Base-by-base conservation (phyloP, 805 yeast genomes). In the Candida krabiensis region DNA sequence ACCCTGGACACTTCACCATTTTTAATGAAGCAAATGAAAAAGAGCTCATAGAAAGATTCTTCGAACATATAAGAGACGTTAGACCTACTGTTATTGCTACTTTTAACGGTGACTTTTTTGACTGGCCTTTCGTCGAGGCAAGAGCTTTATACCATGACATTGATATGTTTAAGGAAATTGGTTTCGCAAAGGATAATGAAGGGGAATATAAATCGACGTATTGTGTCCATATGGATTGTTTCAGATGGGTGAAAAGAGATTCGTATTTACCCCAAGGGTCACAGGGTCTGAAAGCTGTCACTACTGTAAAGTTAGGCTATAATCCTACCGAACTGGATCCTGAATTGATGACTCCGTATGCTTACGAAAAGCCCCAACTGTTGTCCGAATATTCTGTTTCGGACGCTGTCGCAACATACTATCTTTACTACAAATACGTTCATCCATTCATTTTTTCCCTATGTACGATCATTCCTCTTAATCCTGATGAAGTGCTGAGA, bases 351-450 rank as follows among this genome's bases (percentile, higher is more conserved):
- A 89, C 97, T 0, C 97, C 97, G 0, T 93, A 91, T 61, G 99
- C 99, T 3, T 79, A 83, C 49, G 96, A 90, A 54, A 79, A 84
- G 52, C 99, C 99, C 1, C 98, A 93, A 55, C 66, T 83, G 3
- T 64, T 93, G 35, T 88, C 99, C 0, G 99, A 95, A 58, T 93
- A 93, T 62, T 95, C 99, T 1, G 99, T 93, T 19, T 95, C 99
- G 40, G 99, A 93, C 72, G 99, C 99, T 9, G 99, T 95, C 27
- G 99, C 99, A 4, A 93, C 99, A 0, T 93, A 90, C 59, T 93
- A 93, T 62, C 69, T 93, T 31, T 93, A 90, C 67, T 90, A 85
- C 79, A 93, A 93, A 63, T 95, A 93, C 58, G 96, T 93, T 36
- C 98, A 90, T 62, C 98, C 98, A 2, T 93, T 93, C 66, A 84